Evolutionary conservation across 345 rosid species (phyloP), one percentile per base, ranked within the genome.

Genomic region (Bruguiera parviflora): DNA sequence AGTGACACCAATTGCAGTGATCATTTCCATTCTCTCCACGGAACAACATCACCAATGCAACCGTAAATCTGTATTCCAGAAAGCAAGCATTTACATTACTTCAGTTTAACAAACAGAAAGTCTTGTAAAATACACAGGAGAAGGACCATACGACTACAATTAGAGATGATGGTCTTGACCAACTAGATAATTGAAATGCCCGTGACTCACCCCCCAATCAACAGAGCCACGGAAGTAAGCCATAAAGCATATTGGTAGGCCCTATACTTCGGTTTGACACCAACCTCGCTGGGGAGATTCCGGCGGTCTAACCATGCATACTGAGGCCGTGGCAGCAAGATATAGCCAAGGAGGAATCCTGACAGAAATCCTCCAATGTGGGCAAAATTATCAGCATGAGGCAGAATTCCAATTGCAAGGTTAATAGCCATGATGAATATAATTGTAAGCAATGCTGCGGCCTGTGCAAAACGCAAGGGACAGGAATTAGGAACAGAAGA

Each of bases 1-100:
- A 76, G 60, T 76, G 75, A 51, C 79, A 76, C 79, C 79, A 76
- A 62, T 49, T 59, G 65, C 79, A 76, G 24, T 2, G 71, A 29
- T 76, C 68, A 13, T 71, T 70, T 5, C 75, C 79, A 62, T 76
- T 76, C 53, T 65, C 64, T 21, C 79, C 79, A 11, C 71, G n/a
- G 60, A 76, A 76, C 71, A 76, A 29, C 79, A 76, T 76, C 71
- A 71, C 79, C 57, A 76, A 43, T 21, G 66, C 75, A 22, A 70
- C 68, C 1, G 64, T 47, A 11, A 76, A 71, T 55, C 79, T 76
- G 75, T 59, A 66, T 39, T 53, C 0, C 46, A 25, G 37, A 20
- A 28, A 18, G 28, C 6, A 68, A 27, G 39, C 11, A 21, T 28
- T 2, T 24, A 31, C 59, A 6, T 24, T 18, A 43, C 5, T 32